phyloP scores from a whole-genome alignment of 73 alveolate genomes.

The Symbiodinium pilosum region DNA sequence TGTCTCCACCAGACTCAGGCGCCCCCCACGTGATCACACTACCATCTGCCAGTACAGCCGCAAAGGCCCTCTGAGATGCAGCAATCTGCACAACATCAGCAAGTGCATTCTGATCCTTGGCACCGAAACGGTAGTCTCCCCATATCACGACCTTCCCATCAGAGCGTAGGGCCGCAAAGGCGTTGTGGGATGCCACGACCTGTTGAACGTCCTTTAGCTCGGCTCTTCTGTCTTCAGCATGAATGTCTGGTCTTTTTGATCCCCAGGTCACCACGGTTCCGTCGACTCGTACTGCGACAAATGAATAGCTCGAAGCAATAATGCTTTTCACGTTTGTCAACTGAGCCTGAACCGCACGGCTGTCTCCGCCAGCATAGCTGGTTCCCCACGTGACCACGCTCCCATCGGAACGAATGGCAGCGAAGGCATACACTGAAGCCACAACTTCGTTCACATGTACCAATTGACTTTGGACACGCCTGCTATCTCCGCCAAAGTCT shows the following conservation, averaged over 20 bases:
- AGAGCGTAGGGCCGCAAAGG: not conserved
- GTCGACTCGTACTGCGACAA: not conserved
- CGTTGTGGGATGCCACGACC: not conserved
- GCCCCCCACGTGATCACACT: not conserved
- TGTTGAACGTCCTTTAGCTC: not conserved
- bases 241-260: constrained; percentile 15
- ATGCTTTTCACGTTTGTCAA: not conserved
- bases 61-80: constrained; percentile 14
- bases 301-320: not conserved
- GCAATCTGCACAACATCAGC: not conserved
- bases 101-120: not conserved
- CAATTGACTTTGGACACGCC: not conserved
- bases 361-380: not conserved
- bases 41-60: not conserved
- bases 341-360: constrained; percentile 11
- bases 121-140: not conserved
- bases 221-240: not conserved
- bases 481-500: constrained; percentile 42
- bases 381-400: not conserved
- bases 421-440: not conserved
- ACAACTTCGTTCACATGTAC: not conserved
- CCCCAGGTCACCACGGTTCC: constrained; percentile 78
- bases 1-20: constrained; percentile 8
- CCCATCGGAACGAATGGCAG: not conserved
- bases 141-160: not conserved